Base-by-base conservation (phyloP, 352 stramenopile genomes). In the Phytophthora litchii region DNA sequence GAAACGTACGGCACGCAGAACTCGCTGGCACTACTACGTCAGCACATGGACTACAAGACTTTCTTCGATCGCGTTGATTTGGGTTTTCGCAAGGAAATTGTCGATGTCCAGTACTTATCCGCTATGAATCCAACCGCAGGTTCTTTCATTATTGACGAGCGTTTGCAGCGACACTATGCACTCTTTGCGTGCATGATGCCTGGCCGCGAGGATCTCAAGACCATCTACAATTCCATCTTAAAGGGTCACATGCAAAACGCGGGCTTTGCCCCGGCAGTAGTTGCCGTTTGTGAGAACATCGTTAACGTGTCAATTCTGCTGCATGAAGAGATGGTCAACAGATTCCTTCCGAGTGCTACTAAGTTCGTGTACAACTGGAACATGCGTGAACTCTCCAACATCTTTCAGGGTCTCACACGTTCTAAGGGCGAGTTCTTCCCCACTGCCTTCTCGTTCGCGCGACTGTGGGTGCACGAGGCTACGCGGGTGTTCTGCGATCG, bases 311-410 rank as follows among this genome's bases (percentile, higher is more conserved):
- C 91, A 7, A 94, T 94, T 38, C 57, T 92, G 32, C 70, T 99
- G 43, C 95, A 99, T 35, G 86, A 97, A 58, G 85, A 96, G 44
- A 97, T 99, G 60, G 87, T 86, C 29, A 84, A 93, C 34, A 94
- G 95, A 41, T 99, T 99, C 71, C 68, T 99, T 4, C 96, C 95
- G 3, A 98, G 90, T 35, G 95, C 95, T 37, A 94, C 97, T n/a
- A 97, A 98, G 67, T 99, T 99, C 65, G 97, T 98, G 57, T 99
- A 99, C 78, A 99, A 99, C 64, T 99, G 96, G 95, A 99, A 98
- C 73, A 98, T 96, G 94, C 89, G 96, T 13, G 94, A 99, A 58
- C 74, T 99, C 3, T 96, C 86, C 4, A 99, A 99, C 52, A 95
- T 98, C 45, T 98, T 99, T 66, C 96, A 99, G 73, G 93, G 94